Base-by-base conservation (phyloP, 305 asterid species). In the Solanum hybrid region DNA sequence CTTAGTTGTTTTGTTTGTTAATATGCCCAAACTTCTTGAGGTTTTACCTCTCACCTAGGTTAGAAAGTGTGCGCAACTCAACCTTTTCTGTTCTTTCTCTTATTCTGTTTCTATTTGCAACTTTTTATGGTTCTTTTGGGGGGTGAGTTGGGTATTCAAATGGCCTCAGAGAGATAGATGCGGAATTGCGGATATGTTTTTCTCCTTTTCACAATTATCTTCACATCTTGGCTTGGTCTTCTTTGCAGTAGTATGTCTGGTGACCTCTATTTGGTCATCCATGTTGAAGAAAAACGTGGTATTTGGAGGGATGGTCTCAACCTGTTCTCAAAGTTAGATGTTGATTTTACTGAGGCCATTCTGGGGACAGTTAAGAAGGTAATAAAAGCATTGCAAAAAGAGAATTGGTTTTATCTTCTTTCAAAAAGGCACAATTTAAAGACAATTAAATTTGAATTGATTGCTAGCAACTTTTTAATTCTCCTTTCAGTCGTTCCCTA, bases 341-440 rank as follows among this genome's bases (percentile, higher is more conserved):
- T 97, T 88, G 98, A 96, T 92, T 97, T 92, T 89, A 95, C 98
- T 26, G 98, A 95, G 93, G 99, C 98, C 92, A 95, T 97, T 92
- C 92, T 97, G 86, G 99, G 99, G 93, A 93, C 95, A 24, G 91
- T 92, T 91, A 93, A 93, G 91, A 94, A 96, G 99, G 99, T 97
- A 95, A 88, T 88, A 91, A 79, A 80, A 86, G 80, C 88, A 85
- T 85, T 85, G 27, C 32, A 12, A 57, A 85, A 51, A 11, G 77
- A 61, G 39, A 32, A 57, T 61, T 85, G 6, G 32, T 10, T 51
- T 85, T 38, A 1, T 83, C 38, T 45, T 82, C 9, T 45, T 57
- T 17, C 72, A 84, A 31, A 29, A 1, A 84, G 88, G 75, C 75
- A 84, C 29, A 41, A 29, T 41, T 26, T 26, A 83, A 41, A 41